Conservation (phyloP, 1,284 basidiomycete species). For the Melampsora americana region DNA sequence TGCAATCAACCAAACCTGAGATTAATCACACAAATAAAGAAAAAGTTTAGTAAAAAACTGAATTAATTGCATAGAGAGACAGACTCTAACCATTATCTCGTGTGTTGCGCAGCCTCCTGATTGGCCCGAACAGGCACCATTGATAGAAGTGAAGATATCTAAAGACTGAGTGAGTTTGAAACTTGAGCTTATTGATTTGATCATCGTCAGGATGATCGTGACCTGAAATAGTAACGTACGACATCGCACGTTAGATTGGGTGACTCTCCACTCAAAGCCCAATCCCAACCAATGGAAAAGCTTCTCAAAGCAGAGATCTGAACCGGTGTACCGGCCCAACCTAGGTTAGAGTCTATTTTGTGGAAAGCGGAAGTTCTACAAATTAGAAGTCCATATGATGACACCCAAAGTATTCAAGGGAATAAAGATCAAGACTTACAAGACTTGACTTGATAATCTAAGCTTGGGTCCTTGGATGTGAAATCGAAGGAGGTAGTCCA, state of each 20-base stretch:
- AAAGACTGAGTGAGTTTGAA: neutral
- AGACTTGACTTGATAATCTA: neutral
- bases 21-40: neutral
- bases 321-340: neutral
- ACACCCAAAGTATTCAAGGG: neutral
- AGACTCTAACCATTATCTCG: neutral
- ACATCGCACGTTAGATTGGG: neutral
- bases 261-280: neutral
- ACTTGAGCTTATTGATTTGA: neutral
- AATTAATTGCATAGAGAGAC: neutral
- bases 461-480: neutral
- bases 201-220: neutral
- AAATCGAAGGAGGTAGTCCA: neutral
- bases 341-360: neutral
- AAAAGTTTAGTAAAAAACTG: neutral
- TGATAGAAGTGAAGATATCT: neutral
- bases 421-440: neutral
- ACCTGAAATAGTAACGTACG: neutral
- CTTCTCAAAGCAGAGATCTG: neutral
- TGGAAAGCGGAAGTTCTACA: neutral
- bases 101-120: neutral
- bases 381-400: neutral
- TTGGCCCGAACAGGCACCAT: neutral
- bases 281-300: neutral
- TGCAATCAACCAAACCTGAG: neutral